Base-by-base conservation (phyloP, 192 early-diverging fungal species). In the Pilobolus umbonatus region DNA sequence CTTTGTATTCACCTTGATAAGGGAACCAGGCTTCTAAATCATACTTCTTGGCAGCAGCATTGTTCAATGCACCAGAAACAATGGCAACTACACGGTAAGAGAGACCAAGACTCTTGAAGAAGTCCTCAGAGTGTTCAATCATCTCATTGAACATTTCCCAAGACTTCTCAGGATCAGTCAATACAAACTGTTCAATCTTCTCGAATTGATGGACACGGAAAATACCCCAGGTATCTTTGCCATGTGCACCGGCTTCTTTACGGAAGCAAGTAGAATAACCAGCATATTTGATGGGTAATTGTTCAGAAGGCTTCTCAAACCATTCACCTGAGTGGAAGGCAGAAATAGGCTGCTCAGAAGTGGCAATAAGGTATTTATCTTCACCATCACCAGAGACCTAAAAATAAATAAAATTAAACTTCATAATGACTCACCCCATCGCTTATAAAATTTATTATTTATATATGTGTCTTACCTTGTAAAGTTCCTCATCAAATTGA, bases 141-240 rank as follows among this genome's bases (percentile, higher is more conserved):
- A 99, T 98, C 56, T 94, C 86, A 66, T 97, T 88, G 76, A 97
- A 95, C 91, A 92, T 91, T 65, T 96, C 95, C 95, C 95, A 98
- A 30, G 89, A 92, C 80, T 97, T 98, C 61, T 94, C 94, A 34
- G 97, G 95, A 60, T 93, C 92, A 9, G 89, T 89, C 54, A 99
- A 73, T 42, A 92, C 90, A 75, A 99, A 98, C 77, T 99, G 97
- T 82, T 99, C 97, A 48, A 99, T 78, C 83, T 99, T 99, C 72
- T 99, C 97, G 67, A 99, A 99, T 84, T 99, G 97, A 75, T 99
- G 97, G 26, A 99, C 95, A 45, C 97, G 90, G 87, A 99, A 99
- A 62, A 97, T 90, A 54, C 97, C 97, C 95, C 93, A 93, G 19
- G 91, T 98, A 68, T 99, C 97, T 60, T 92, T 84, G 48, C 97